Evolutionary conservation across 495 filamentous ascomycete species (phyloP), one percentile per base, ranked within the genome.

Genomic region (Bacidia gigantensis): DNA sequence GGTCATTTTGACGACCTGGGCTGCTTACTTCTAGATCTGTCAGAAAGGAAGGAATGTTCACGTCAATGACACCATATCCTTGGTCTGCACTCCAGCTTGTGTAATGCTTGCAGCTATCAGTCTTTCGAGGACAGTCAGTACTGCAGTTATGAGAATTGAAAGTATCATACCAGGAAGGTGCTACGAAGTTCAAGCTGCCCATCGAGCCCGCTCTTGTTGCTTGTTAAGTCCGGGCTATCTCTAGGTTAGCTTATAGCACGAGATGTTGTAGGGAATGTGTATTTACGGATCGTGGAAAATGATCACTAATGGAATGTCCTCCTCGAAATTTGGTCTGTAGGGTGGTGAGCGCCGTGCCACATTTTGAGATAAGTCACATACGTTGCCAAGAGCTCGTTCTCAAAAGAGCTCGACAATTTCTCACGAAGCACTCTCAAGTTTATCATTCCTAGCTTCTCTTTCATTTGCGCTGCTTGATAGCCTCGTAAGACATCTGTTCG

Each of bases 341-440:
- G 17, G 21, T 35, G 32, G 22, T 50, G 12, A 50, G 29, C 26
- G 11, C 18, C 3, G 11, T 23, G 10, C 25, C 17, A 3, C 25
- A n/a, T 21, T n/a, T n/a, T 1, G 3, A 32, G 25, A n/a, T 11
- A 3, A 9, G 22, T 11, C n/a, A 56, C 69, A 66, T 67, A 81
- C 67, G 88, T 95, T n/a, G 83, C 84, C 29, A 97, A 66, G 11
- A 98, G 84, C 60, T 96, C 87, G 56, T 95, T 83, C 59, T 87
- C 79, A 58, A 93, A 95, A 1, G 86, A 86, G 55, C 77, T 79
- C 26, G 80, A 84, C 2, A 94, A 74, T 2, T 67, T 64, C 18
- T 35, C 29, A 7, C 29, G 29, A 14, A 35, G 14, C 7, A 35
- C 29, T 82, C 78, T 2, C 83, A 98, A 69, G 9, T 79, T 78